Evolutionary conservation across 2,329 filamentous ascomycete species (phyloP).

Genomic region (Plenodomus tracheiphilus): DNA sequence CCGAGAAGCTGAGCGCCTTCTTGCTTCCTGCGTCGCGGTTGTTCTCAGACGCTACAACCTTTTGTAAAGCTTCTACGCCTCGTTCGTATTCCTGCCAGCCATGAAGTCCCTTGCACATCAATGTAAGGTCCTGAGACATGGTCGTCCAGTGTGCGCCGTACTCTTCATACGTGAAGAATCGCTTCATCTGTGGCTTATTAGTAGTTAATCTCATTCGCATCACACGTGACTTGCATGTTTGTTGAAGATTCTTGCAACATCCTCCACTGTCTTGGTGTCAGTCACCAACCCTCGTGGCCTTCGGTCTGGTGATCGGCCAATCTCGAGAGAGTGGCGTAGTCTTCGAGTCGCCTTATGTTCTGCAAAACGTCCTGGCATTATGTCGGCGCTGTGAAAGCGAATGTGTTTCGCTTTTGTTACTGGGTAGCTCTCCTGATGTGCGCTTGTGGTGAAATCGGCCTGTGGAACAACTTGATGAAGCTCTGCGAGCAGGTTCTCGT

Average conservation of each 20-base stretch:
- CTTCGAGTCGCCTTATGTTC: conserved; percentile 40
- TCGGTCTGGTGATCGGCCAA: conserved; percentile 46
- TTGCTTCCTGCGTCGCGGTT: conserved; percentile 64
- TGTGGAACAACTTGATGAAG: conserved; percentile 72
- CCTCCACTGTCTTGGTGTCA: conserved; percentile 57
- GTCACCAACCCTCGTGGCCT: conserved; percentile 47
- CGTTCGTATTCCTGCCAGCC: conserved; percentile 81
- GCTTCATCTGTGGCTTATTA: conserved; percentile 63
- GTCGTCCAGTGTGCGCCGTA: conserved; percentile 89
- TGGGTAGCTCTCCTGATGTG: conserved; percentile 36
- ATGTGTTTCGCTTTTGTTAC: conserved; percentile 48
- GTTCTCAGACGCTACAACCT: conserved; percentile 72
- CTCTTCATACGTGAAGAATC: conserved; percentile 86
- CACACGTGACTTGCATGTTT: conserved; percentile 49
- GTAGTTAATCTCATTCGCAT: conserved; percentile 31
- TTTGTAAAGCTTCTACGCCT: conserved; percentile 81
- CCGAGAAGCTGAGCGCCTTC: conserved; percentile 79
- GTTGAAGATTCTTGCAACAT: conserved; percentile 59
- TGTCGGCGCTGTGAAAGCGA: conserved; percentile 54
- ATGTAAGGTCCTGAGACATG: conserved; percentile 76
- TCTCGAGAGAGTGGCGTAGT: conserved; percentile 52
- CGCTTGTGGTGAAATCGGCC: conserved; percentile 54
- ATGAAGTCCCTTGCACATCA: conserved; percentile 68
- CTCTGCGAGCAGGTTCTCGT: conserved; percentile 77
- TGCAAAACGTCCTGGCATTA: conserved; percentile 44